Evolutionary conservation across 192 early-diverging fungal genomes (phyloP), one percentile per base, ranked within the genome.

Genomic region (Lunasporangiospora selenospora): DNA sequence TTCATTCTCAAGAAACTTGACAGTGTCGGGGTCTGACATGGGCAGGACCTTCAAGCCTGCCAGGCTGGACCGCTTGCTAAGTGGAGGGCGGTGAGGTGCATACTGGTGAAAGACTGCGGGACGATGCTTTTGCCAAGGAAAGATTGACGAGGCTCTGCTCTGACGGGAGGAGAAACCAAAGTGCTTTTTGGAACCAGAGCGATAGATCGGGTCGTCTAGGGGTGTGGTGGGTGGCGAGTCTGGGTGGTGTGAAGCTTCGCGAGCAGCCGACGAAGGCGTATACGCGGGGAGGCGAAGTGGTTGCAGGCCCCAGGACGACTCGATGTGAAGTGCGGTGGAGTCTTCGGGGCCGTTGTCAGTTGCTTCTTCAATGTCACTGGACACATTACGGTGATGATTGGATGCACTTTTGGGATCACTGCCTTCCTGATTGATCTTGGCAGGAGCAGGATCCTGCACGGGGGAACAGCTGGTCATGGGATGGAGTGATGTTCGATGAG

Each of bases 81-180:
- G 34, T 1, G 69, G 69, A 34, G 69, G 69, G 30, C 69, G 69
- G 32, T 73, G 69, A 7, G 69, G 69, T 26, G 69, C 40, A 62
- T 73, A 73, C 21, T 73, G 69, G 33, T 73, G 69, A 36, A 31
- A 73, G 16, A 73, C 69, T 0, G 69, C 69, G 19, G 69, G 69
- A n/a, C 58, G 62, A 43, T 73, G 59, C 24, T 73, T 73, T 21
- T 63, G 69, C 69, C 69, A 73, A 21, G 69, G 69, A 47, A 73
- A 73, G 43, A 73, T 73, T 21, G 69, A 58, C 1, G 69, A 50
- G 0, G 69, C 69, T 13, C 53, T 62, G 10, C 58, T 61, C 19
- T 62, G 53, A 21, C 61, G 54, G 26, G 69, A 57, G 12, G 69
- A 73, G 69, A 73, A 73, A 10, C 69, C 69, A 19, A 73, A 73